Base-by-base conservation (phyloP, 768 basidiomycete species). In the Tylopilus balloui region DNA sequence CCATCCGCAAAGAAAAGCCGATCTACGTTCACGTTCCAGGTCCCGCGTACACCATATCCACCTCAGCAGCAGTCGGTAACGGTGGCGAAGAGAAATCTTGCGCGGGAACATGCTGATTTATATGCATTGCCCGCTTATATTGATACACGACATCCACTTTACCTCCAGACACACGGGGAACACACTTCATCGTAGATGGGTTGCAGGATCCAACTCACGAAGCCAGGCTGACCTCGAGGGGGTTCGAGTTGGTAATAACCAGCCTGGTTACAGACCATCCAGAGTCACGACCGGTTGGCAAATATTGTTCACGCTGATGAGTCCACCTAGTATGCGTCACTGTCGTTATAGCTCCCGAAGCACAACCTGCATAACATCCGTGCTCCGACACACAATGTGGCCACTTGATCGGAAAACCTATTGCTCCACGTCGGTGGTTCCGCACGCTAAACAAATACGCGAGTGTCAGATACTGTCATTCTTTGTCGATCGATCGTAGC, bases 261-360 rank as follows among this genome's bases (percentile, higher is more conserved):
- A 1, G 88, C 74, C 67, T 88, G 77, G 57, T 83, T 86, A 59
- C 86, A 88, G 6, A 82, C 78, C 58, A 86, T 79, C 86, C 86
- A 89, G 50, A 70, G 66, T 85, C 86, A 89, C 3, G 86, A 85
- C 20, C 86, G 76, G 4, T 51, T n/a, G n/a, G n/a, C n/a, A 55
- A 0, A 70, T 49, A 52, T 88, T 80, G 62, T 86, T 69, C 34
- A 87, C 65, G 6, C 70, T 64, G 2, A 72, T 80, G 52, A n/a
- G n/a, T 83, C 67, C 12, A 80, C 82, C 68, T 72, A 89, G 62
- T 59, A 78, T 1, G 64, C 44, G 42, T 60, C 52, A n/a, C 52
- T 70, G 2, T 68, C 34, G 49, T 77, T 52, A 42, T 77, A 75
- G 6, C 71, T 67, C 10, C 75, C 75, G 17, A 77, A 59, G 42